Percentiles rank a stretch among this genome's conserved stretches.
These are phyloP conservation scores for Pleurotus citrinopileatus DNA, from an alignment of 768 basidiomycete genomes.

Conservation along the genomic window DNA sequence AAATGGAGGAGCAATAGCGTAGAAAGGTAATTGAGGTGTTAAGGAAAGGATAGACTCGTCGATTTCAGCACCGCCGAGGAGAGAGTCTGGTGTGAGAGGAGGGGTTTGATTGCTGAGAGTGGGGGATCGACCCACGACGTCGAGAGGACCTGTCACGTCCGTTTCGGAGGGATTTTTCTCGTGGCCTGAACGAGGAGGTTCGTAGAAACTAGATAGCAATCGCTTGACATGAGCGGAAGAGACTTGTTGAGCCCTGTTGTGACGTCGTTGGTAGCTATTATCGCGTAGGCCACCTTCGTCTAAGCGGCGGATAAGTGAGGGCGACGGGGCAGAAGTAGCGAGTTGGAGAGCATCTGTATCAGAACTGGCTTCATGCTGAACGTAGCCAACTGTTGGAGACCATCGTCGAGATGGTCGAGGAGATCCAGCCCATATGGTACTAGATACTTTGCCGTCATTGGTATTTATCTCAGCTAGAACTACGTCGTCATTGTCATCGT, in stretches of 20 bases:
- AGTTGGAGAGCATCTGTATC: neutral
- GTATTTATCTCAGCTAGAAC: neutral
- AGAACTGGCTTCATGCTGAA: neutral
- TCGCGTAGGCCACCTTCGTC: too few species aligned
- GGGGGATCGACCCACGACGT: neutral
- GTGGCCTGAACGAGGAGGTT: neutral
- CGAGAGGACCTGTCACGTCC: neutral
- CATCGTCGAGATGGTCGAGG: neutral
- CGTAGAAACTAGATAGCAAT: conserved; percentile 4
- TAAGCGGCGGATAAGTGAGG: neutral
- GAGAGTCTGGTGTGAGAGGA: conserved; percentile 2
- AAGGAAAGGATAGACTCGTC: neutral
- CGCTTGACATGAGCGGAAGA: conserved; percentile 4
- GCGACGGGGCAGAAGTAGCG: neutral
- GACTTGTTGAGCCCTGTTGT: neutral
- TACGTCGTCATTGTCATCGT: neutral
- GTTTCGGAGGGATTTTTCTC: neutral
- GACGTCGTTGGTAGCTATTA: too few species aligned
- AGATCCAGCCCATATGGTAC: conserved; percentile 5
- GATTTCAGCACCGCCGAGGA: neutral
- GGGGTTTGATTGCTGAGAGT: neutral
- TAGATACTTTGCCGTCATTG: neutral
- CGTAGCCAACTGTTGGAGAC: neutral
- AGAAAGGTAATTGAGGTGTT: neutral
- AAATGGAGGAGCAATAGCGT: neutral